Base-by-base conservation (phyloP, 306 rosid species). In the Alnus rubra region DNA sequence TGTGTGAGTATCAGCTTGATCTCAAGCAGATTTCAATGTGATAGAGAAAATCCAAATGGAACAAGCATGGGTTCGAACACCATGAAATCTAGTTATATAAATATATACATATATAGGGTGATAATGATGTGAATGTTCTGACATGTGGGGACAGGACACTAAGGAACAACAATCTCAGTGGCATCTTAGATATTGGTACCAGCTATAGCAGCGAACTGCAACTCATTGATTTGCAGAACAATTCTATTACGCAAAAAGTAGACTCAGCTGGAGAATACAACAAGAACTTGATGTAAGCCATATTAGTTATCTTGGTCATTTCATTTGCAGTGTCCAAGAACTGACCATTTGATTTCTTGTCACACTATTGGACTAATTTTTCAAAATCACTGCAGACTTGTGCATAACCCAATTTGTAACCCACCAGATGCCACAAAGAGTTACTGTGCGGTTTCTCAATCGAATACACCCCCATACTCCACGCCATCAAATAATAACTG, bases 341-440 rank as follows among this genome's bases (percentile, higher is more conserved):
- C 23, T 5, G 12, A 4, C 7, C 7, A 18, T 11, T 44, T 19
- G 47, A 23, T 23, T 31, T 13, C 13, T 47, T 13, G n/a, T 63
- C 45, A 5, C 45, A 37, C 7, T 9, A 35, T 16, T 7, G 23
- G 2, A 51, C 3, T 56, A 31, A 72, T 59, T 3, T 7, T 15
- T 51, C n/a, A 11, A 49, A 19, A 4, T 60, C 23, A 79, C 19
- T 86, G 74, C 87, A 91, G 97, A 79, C 97, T 91, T 39, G 77
- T 28, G 67, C 67, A 3, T 2, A 93, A 93, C 75, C 93, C 90
- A 37, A 1, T 81, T 82, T 93, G 97, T 64, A 44, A 31, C 0
- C 75, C 63, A 71, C 58, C 73, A 4, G 87, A 76, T 69, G 68
- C 0, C 62, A 56, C 14, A 52, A 1, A 9, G 50, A 74, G 6